These are phyloP conservation scores for Stemphylium beticola DNA, from an alignment of 2,329 filamentous ascomycete genomes.

Conservation along the genomic window DNA sequence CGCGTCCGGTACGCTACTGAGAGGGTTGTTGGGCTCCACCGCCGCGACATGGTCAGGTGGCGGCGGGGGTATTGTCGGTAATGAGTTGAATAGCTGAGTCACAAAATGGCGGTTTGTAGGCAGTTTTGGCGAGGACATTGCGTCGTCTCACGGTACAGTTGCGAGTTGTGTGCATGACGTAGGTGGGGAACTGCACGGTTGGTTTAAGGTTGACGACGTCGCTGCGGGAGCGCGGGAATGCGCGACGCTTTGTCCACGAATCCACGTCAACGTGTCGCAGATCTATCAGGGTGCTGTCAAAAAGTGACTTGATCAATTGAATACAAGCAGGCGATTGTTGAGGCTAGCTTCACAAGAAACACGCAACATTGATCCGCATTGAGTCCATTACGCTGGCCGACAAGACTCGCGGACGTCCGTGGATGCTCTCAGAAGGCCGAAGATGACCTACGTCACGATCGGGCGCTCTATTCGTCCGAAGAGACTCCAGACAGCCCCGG, in stretches of 20 bases:
- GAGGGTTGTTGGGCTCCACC: conserved; percentile 49
- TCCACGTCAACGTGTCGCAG: conserved; percentile 24
- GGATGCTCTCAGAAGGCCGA: conserved; percentile 10
- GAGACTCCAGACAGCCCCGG: background rate
- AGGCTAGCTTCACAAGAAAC: background rate
- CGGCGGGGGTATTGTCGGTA: conserved; percentile 17
- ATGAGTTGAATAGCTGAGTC: conserved; percentile 41
- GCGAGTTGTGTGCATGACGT: conserved; percentile 16
- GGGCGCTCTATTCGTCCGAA: conserved; percentile 6
- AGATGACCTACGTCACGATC: conserved; percentile 9
- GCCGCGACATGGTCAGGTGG: conserved; percentile 21
- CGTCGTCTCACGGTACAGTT: conserved; percentile 6
- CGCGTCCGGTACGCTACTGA: conserved; percentile 34
- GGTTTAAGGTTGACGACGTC: conserved; percentile 29
- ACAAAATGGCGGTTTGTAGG: conserved; percentile 40
- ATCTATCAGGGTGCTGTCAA: background rate
- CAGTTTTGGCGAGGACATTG: conserved; percentile 21
- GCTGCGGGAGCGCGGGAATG: conserved; percentile 19
- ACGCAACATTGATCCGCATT: background rate
- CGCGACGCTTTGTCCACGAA: conserved; percentile 21
- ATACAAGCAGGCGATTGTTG: background rate
- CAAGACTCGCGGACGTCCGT: background rate
- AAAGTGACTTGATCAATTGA: background rate
- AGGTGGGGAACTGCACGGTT: conserved; percentile 20
- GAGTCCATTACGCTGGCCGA: background rate